Evolutionary conservation across 805 yeast species (phyloP), one percentile per base, ranked within the genome.

Genomic region (Cyberlindnera xylosilytica): DNA sequence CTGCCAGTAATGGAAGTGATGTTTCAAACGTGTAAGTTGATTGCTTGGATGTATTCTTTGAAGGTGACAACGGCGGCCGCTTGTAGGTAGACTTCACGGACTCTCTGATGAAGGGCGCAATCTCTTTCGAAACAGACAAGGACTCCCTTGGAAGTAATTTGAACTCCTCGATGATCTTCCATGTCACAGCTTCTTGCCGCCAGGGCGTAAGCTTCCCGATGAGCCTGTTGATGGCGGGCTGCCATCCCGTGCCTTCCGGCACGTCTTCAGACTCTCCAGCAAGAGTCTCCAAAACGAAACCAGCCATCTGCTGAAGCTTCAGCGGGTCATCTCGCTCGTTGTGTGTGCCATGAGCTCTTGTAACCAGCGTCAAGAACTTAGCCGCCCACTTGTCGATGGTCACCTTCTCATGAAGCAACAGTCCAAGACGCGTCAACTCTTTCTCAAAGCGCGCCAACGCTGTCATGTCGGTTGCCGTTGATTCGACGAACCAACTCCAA

Each of bases 101-200:
- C 4, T 17, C 26, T n/a, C 42, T 46, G 10, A 50, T 36, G 22
- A 38, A 50, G 4, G 23, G 26, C 2, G 41, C 37, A 11, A 44
- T 33, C 10, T 52, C 52, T 23, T 37, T 47, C n/a, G 40, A 46
- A 7, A 52, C 39, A 4, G 35, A 19, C 3, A 53, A 26, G 1
- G 46, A 23, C 24, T 53, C 57, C 26, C 38, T 53, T 6, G 48
- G 51, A 7, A 51, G 2, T 13, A 48, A 6, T 1, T 38, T 22
- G 10, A 6, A 12, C n/a, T 44, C 41, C 20, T 10, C 15, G 8
- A 28, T 33, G 6, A 5, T 8, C 1, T 15, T 8, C 29, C 30
- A 37, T n/a, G 23, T 28, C 15, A 15, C 15, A 12, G 6, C 10
- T 11, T 34, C 29, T 36, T 20, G 33, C 34, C 27, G 26, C 39